These are phyloP conservation scores for Trichoderma asperelloides DNA, from an alignment of 495 filamentous ascomycete genomes.

Conservation along the genomic window DNA sequence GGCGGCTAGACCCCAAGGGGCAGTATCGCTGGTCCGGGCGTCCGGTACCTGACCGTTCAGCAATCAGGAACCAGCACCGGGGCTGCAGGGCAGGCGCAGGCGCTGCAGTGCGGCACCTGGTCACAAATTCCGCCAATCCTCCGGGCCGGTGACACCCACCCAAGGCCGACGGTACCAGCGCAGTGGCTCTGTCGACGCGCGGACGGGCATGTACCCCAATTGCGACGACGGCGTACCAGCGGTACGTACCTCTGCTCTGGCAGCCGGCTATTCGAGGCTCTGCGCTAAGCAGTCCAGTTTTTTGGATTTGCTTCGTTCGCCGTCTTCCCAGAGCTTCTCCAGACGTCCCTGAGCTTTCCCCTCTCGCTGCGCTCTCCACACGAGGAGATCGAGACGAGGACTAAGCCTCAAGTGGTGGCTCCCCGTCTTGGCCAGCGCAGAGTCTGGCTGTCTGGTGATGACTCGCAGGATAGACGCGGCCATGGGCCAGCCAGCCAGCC, in stretches of 20 bases:
- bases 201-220: background rate
- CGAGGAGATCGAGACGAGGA: background rate
- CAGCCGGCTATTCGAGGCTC: slow-evolving; percentile 2
- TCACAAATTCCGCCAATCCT: background rate
- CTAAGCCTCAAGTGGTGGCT: background rate
- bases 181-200: background rate
- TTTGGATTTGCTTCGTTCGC: background rate
- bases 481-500: background rate
- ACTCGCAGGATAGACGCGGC: background rate
- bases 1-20: slow-evolving; percentile 8
- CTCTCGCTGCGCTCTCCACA: background rate
- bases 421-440: background rate
- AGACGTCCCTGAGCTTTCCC: background rate
- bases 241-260: background rate
- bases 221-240: background rate
- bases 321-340: slow-evolving; percentile 3
- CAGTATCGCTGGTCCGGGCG: slow-evolving; percentile 5
- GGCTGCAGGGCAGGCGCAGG: slow-evolving; percentile 4
- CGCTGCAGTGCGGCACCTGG: slow-evolving; percentile 1
- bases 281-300: background rate
- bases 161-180: background rate
- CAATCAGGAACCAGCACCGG: slow-evolving; percentile 9
- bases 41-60: slow-evolving; percentile 10
- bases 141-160: background rate
- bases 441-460: background rate